Evolutionary conservation across 495 filamentous ascomycete species (phyloP), one percentile per base, ranked within the genome.

Genomic region (Podospora conica): DNA sequence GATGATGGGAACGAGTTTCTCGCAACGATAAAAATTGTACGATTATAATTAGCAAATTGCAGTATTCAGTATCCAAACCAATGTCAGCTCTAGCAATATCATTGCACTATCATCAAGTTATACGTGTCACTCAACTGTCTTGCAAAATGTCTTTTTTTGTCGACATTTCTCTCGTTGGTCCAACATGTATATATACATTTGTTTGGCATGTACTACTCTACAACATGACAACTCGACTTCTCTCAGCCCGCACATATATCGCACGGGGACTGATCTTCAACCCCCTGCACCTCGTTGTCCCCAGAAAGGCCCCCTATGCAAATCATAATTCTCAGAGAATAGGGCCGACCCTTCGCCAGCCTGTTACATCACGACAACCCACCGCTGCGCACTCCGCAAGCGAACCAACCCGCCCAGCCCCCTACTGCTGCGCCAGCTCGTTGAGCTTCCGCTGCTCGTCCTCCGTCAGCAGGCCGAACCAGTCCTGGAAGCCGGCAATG

Each of bases 371-470:
- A 24, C 23, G 22, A 15, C 25, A 24, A 0, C 1, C 21, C 21
- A 27, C 56, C 0, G 11, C 10, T 11, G 9, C 29, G 29, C 10
- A 31, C 11, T 9, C 29, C 2, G 9, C 10, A 3, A 9, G 3
- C 29, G 12, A 31, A 31, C 1, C 10, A 0, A 11, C 29, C 29
- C 3, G 10, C 29, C 9, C 29, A 31, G 24, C 20, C 9, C 15
- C 18, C 57, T 59, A 72, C 28, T 73, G 73, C 60, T 63, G 33
- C 1, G 76, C 76, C 29, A 82, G 65, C 64, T 83, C 76, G 54
- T 81, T 75, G 11, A 96, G 78, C 74, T 92, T 94, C 27, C 78
- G 78, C 78, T 91, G 89, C 79, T 97, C 93, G 63, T 87, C 84
- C 7, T 85, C 82, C 4, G 82, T 90, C 72, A 97, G 73, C 11